These are phyloP conservation scores for Phytophthora sansomeana DNA, from an alignment of 352 stramenopile genomes.

Conservation along the genomic window DNA sequence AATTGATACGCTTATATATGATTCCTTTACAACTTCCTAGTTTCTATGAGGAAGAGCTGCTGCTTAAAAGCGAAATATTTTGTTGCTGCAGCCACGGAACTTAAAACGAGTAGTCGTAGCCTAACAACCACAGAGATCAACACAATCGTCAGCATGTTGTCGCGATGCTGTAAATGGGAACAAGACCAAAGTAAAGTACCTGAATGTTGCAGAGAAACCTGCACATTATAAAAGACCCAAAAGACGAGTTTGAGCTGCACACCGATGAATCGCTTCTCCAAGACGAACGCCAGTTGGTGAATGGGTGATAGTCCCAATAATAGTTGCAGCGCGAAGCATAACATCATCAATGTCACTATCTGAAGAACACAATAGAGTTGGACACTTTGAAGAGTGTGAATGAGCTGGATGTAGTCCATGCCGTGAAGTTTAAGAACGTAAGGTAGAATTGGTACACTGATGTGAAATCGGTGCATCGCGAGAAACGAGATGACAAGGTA, in stretches of 20 bases:
- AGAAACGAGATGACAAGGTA: conserved; percentile 22
- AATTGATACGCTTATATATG: too few species aligned
- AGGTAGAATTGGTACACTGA: conserved; percentile 16
- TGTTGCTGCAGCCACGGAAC: conserved; percentile 4
- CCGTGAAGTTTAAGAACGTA: not conserved
- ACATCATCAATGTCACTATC: not conserved
- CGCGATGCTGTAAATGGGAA: not conserved
- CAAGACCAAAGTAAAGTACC: not conserved
- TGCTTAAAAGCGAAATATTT: not conserved
- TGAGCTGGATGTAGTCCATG: not conserved
- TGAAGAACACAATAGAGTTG: not conserved
- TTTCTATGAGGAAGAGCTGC: not conserved
- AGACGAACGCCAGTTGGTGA: not conserved
- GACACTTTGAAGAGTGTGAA: not conserved
- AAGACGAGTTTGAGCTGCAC: not conserved
- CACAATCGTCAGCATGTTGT: not conserved
- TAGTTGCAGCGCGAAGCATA: not conserved
- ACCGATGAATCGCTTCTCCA: not conserved
- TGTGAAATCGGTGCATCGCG: conserved; percentile 25
- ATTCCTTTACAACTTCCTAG: not conserved
- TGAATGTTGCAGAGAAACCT: not conserved
- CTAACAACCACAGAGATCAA: not conserved
- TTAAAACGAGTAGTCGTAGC: conserved; percentile 14
- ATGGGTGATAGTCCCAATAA: not conserved
- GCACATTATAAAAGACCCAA: not conserved